phyloP scores from a whole-genome alignment of 2,329 filamentous ascomycete genomes.

The Aspergillus quadricinctus region DNA sequence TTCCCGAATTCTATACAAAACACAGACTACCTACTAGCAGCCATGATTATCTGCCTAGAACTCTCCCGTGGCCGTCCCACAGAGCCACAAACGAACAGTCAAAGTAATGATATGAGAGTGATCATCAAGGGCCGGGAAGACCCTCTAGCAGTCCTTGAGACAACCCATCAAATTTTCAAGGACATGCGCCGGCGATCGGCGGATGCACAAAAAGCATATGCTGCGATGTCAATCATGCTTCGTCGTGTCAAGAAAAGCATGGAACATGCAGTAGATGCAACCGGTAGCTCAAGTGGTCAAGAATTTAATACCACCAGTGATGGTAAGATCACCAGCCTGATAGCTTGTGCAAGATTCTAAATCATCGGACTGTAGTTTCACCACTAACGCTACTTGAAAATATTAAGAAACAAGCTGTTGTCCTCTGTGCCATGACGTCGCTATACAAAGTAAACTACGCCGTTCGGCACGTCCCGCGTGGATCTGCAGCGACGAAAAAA shows the following conservation, averaged over 20 bases:
- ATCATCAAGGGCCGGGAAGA: conserved; percentile 17
- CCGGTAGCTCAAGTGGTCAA: not conserved
- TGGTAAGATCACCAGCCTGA: not conserved
- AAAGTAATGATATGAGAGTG: conserved; percentile 9
- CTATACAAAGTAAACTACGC: not conserved
- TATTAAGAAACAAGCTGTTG: not conserved
- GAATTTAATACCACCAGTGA: not conserved
- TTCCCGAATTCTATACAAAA: conserved; percentile 55
- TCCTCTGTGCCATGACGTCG: not conserved
- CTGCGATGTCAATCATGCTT: conserved; percentile 27
- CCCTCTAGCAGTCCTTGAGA: conserved; percentile 21
- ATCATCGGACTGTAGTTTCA: conserved; percentile 1
- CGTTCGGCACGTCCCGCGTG: conserved; percentile 6
- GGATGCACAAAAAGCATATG: conserved; percentile 26
- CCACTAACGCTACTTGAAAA: not conserved
- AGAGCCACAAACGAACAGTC: conserved; percentile 2
- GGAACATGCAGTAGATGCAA: not conserved
- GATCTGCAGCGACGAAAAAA: not conserved
- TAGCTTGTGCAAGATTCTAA: not conserved
- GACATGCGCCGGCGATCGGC: conserved; percentile 19
- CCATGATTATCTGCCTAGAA: conserved; percentile 56
- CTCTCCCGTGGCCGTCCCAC: conserved; percentile 19
- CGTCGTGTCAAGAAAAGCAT: conserved; percentile 14
- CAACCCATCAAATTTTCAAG: conserved; percentile 24
- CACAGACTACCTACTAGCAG: conserved; percentile 59